Percentiles rank a stretch among this genome's conserved stretches.
phyloP scores from a whole-genome alignment of 257 asterid genomes.

The Solanum infundibuliforme region DNA sequence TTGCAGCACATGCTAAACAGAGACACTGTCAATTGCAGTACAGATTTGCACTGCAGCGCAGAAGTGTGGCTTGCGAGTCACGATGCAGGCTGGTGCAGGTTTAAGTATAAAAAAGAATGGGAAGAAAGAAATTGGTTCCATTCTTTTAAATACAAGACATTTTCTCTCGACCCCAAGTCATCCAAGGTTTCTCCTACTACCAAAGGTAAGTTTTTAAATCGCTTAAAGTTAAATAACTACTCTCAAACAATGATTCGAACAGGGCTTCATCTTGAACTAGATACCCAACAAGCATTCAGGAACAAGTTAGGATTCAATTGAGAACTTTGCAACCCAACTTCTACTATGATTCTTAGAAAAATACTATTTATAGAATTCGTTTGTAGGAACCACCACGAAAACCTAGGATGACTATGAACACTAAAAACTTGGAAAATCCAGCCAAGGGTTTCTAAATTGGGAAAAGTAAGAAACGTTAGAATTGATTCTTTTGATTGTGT shows the following conservation, averaged over 20 bases:
- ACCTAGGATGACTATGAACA: not conserved
- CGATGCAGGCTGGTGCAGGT: not conserved
- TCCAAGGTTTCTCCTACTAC: not conserved
- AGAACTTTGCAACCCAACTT: not conserved
- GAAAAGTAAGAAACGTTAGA: not conserved
- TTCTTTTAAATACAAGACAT: not conserved
- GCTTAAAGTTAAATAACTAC: not conserved
- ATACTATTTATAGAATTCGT: not conserved
- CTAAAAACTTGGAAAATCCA: not conserved
- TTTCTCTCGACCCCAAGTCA: not conserved
- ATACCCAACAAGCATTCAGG: not conserved
- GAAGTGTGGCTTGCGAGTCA: not conserved
- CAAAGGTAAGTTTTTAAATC: not conserved
- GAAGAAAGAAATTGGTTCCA: not conserved
- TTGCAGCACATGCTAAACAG: not conserved
- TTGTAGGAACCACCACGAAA: not conserved
- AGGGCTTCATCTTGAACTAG: not conserved
- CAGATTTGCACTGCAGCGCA: not conserved
- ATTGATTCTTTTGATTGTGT: not conserved
- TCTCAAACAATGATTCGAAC: not conserved
- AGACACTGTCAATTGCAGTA: not conserved
- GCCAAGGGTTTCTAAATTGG: not conserved
- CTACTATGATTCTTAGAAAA: not conserved
- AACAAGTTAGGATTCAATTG: not conserved
- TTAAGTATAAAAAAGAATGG: not conserved